Evolutionary conservation across 352 stramenopile species (phyloP).

Genomic region (Phytophthora fragariae): DNA sequence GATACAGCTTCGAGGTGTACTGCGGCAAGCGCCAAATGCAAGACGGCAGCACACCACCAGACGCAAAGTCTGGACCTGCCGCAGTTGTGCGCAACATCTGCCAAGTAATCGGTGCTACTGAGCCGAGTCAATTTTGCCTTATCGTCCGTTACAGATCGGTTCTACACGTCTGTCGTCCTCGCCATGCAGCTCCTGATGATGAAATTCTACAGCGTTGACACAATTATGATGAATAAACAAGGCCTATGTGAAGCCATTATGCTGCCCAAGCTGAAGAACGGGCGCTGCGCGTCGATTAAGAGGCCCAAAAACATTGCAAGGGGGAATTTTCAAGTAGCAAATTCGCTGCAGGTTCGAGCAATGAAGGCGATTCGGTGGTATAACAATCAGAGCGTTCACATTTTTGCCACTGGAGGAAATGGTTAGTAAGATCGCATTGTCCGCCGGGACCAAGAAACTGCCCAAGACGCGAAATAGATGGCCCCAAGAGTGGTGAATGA

Average conservation of each 20-base stretch:
- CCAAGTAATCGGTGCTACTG: neutral
- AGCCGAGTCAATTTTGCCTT: no score
- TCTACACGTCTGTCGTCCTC: neutral
- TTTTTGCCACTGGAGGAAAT: neutral
- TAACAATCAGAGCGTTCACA: neutral
- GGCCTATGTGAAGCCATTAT: neutral
- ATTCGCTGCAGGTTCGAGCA: neutral
- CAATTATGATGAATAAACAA: constrained; percentile 1
- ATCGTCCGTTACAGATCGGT: neutral
- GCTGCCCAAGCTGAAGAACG: neutral
- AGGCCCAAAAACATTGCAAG: neutral
- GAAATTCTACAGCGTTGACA: constrained; percentile 8
- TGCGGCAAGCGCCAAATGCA: constrained; percentile 1
- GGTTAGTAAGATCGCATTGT: neutral
- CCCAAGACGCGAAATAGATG: neutral
- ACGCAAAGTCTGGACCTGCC: constrained; percentile 4
- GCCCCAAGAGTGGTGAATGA: constrained; percentile 11
- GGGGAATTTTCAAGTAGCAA: neutral
- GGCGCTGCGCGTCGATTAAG: neutral
- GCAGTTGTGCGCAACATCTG: constrained; percentile 1
- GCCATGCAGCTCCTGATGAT: neutral
- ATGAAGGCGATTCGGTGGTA: constrained; percentile 7
- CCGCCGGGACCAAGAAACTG: neutral
- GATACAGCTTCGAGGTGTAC: no score
- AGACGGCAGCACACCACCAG: neutral